Conservation (phyloP, 1,284 basidiomycete genomes). For the Pisolithus thermaeus region DNA sequence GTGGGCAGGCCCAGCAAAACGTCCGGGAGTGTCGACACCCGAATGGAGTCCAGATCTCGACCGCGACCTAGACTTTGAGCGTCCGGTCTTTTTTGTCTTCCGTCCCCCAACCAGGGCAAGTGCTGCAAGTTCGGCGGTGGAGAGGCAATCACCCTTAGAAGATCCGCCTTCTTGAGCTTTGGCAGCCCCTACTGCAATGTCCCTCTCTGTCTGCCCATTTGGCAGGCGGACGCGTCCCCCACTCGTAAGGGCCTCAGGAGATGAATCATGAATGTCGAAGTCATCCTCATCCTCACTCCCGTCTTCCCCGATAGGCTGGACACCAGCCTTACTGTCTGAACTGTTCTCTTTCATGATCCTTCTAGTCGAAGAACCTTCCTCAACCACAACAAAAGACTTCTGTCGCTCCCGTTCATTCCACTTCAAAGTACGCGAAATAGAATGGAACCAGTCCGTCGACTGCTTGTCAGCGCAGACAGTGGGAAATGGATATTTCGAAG, state of each 20-base stretch:
- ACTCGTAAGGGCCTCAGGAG: conserved; percentile 43
- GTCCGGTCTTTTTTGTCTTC: conserved; percentile 28
- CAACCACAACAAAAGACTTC: conserved; percentile 97
- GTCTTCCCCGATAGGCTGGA: conserved; percentile 34
- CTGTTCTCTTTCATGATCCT: conserved; percentile 26
- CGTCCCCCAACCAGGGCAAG: conserved; percentile 28
- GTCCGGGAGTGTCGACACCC: conserved; percentile 72
- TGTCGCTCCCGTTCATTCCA: conserved; percentile 92
- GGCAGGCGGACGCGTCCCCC: conserved; percentile 12
- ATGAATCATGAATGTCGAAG: conserved; percentile 89
- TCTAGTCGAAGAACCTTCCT: conserved; percentile 63
- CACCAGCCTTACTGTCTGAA: conserved; percentile 21
- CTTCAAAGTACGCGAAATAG: conserved; percentile 46
- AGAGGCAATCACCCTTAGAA: conserved; percentile 23
- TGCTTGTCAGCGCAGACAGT: conserved; percentile 98
- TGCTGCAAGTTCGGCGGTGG: conserved; percentile 30
- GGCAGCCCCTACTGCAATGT: conserved; percentile 14
- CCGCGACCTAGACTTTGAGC: conserved; percentile 39
- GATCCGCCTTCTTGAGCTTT: conserved; percentile 31
- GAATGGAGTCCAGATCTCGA: conserved; percentile 42
- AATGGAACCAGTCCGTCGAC: conserved; percentile 97
- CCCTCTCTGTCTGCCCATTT: conserved; percentile 17
- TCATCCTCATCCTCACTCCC: conserved; percentile 63
- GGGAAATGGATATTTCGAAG: conserved; percentile 97
- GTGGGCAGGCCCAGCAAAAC: conserved; percentile 63